Base-by-base conservation (phyloP, 257 asterid species). In the Apocynum venetum region DNA sequence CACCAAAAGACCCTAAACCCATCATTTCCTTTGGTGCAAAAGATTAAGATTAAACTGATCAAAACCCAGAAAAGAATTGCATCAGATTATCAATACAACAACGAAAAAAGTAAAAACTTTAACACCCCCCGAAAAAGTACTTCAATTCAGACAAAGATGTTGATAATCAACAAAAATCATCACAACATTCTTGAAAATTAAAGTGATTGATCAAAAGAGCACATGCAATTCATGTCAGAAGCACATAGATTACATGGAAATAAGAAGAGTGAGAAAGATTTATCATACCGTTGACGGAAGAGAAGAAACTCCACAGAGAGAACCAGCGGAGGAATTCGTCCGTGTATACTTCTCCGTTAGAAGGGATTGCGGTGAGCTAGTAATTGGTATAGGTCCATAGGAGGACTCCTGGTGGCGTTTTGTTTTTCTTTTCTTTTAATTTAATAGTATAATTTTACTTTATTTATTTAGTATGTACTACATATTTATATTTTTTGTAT, bases 1-100 rank as follows among this genome's bases (percentile, higher is more conserved):
- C 87, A 77, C 90, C 90, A 81, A 86, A 64, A 79, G 87, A 79
- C 80, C 96, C 91, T 38, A 88, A 88, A 82, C 95, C 89, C 91
- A 89, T 93, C 98, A 90, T 93, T 66, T 47, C 79, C 31, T 66
- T 59, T 25, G 1, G 49, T 12, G 25, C 8, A 43, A n/a, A 36
- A 47, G 7, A 17, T 35, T 47, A 55, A 31, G 15, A 76, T 60
- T 73, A 76, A 41, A 84, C 86, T 73, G 85, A 88, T 83, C 84
- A 83, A 81, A 88, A 78, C 61, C 82, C 76, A 79, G 74, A 71
- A 80, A 48, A 51, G 61, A 49, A 20, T 25, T 74, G 48, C 76
- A 48, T 76, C 79, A 81, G 65, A 74, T 7, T 46, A 4, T 72
- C 19, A 46, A 70, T 66, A 61, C 44, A 69, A 57, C 52, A 64